phyloP scores from a whole-genome alignment of 257 asterid genomes.

The Datura wrightii region DNA sequence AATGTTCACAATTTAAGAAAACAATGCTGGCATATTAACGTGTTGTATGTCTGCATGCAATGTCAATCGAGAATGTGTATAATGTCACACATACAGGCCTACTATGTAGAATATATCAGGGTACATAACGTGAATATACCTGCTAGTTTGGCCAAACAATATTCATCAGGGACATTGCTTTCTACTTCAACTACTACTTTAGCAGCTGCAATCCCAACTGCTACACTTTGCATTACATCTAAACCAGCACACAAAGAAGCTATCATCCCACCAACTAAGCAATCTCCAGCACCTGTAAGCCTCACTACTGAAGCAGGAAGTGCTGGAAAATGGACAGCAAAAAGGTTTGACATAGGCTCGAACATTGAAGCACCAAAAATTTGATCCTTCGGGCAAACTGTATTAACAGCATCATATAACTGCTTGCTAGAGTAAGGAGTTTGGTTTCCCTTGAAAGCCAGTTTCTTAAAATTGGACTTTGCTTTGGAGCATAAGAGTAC shows the following conservation, averaged over 20 bases:
- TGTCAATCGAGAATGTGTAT: background rate
- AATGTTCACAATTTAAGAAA: background rate
- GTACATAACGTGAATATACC: slow-evolving; percentile 42
- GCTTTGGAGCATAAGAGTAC: slow-evolving; percentile 69
- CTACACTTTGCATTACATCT: slow-evolving; percentile 82
- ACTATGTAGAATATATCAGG: background rate
- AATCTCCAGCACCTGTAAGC: slow-evolving; percentile 93
- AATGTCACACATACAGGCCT: background rate
- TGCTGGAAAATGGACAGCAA: slow-evolving; percentile 79
- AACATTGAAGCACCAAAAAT: slow-evolving; percentile 40
- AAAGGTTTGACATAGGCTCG: slow-evolving; percentile 38
- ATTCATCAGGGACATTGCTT: slow-evolving; percentile 67
- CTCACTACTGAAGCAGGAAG: slow-evolving; percentile 72
- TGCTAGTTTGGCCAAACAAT: slow-evolving; percentile 56
- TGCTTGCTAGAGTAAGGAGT: slow-evolving; percentile 46
- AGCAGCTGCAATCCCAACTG: slow-evolving; percentile 95
- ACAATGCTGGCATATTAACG: background rate
- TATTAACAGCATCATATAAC: slow-evolving; percentile 54
- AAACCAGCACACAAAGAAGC: slow-evolving; percentile 82
- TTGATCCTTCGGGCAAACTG: slow-evolving; percentile 54
- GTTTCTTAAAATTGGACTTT: slow-evolving; percentile 42
- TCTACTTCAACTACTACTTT: slow-evolving; percentile 82
- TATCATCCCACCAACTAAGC: slow-evolving; percentile 84
- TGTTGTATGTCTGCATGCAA: background rate
- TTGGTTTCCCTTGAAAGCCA: slow-evolving; percentile 31